phyloP scores from a whole-genome alignment of 2,329 filamentous ascomycete species.

The Rhynchosporium agropyri region DNA sequence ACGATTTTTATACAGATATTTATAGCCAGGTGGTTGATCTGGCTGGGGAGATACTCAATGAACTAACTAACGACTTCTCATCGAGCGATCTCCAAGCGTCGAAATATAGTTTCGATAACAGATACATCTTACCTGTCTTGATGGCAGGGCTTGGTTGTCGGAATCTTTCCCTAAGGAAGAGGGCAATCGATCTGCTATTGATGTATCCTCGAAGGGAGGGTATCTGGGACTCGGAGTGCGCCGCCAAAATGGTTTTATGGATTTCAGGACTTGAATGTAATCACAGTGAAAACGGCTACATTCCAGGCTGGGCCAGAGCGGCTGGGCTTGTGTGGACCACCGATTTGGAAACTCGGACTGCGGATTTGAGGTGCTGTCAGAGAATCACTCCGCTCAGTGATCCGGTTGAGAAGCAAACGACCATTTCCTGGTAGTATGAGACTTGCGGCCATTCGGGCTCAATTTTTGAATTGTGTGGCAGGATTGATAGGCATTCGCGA shows the following conservation, averaged over 20 bases:
- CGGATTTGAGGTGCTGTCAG: constrained; percentile 20
- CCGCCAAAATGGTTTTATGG: constrained; percentile 22
- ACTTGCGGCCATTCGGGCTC: not conserved
- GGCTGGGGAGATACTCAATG: constrained; percentile 11
- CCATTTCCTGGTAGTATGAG: not conserved
- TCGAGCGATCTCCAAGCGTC: constrained; percentile 4
- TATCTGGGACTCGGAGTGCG: constrained; percentile 57
- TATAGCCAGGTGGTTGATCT: constrained; percentile 12
- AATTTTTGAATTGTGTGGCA: too few species aligned
- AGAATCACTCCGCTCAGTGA: not conserved
- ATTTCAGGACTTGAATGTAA: constrained; percentile 23
- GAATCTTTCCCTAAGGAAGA: constrained; percentile 55
- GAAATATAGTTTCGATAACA: constrained; percentile 60
- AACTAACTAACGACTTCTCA: constrained; percentile 1
- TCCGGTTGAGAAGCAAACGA: not conserved
- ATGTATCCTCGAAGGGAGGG: constrained; percentile 62
- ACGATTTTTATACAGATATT: not conserved
- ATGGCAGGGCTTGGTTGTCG: constrained; percentile 66
- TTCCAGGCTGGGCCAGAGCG: constrained; percentile 25
- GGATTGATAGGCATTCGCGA: not conserved
- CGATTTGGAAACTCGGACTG: constrained; percentile 18
- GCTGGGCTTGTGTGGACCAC: constrained; percentile 11
- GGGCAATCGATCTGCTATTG: constrained; percentile 61
- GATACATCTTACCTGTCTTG: constrained; percentile 64
- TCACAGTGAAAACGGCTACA: constrained; percentile 1